A percentile compares a stretch with the other conserved stretches of the same genome.
phyloP scores from a whole-genome alignment of 768 basidiomycete genomes.

The Hemileccinum rubropunctum region DNA sequence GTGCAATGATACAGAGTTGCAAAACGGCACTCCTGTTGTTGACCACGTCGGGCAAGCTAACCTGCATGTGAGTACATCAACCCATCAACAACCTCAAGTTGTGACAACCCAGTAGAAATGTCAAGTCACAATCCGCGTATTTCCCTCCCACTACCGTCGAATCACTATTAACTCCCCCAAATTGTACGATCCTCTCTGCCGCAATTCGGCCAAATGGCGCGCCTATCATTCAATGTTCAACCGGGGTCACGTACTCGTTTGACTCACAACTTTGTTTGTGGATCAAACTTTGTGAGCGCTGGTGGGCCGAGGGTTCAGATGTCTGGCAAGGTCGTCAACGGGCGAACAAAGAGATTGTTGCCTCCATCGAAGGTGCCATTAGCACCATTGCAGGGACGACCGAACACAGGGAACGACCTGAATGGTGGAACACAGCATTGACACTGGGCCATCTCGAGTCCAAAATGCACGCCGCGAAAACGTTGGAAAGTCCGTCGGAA shows the following conservation, averaged over 20 bases:
- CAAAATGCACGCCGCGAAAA: conserved; percentile 66
- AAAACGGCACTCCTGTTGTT: conserved; percentile 68
- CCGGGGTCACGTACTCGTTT: conserved; percentile 78
- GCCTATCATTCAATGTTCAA: conserved; percentile 73
- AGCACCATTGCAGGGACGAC: conserved; percentile 37
- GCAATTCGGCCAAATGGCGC: conserved; percentile 75
- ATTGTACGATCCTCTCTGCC: conserved; percentile 60
- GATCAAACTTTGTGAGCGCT: conserved; percentile 73
- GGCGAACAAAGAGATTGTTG: conserved; percentile 51
- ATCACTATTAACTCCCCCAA: conserved; percentile 55
- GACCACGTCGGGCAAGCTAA: conserved; percentile 68
- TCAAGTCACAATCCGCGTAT: conserved; percentile 60
- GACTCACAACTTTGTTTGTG: conserved; percentile 65
- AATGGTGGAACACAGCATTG: conserved; percentile 82
- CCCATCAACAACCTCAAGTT: background rate
- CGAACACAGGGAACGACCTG: conserved; percentile 51
- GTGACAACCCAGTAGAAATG: conserved; percentile 55
- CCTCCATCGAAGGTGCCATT: conserved; percentile 53
- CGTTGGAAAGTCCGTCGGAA: conserved; percentile 81
- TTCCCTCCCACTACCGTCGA: conserved; percentile 66
- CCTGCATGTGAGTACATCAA: conserved; percentile 59
- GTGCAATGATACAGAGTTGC: conserved; percentile 63
- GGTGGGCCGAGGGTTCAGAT: conserved; percentile 85
- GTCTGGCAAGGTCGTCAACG: conserved; percentile 76
- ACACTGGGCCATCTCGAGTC: conserved; percentile 90